Conservation (phyloP, 2,329 filamentous ascomycete genomes). For the Epicoccum sorghinum region DNA sequence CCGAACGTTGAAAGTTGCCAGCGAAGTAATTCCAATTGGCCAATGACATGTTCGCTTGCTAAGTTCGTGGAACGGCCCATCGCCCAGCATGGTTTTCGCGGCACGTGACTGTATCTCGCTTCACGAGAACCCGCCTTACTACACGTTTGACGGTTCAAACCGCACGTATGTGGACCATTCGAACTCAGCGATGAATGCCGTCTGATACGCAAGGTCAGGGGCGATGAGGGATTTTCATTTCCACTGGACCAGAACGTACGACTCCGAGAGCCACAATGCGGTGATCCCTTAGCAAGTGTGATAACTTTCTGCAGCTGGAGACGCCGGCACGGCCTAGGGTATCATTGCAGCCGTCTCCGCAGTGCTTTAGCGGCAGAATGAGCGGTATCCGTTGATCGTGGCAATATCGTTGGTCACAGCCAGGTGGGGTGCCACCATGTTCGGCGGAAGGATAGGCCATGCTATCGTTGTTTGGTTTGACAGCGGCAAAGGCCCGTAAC, state of each 20-base stretch:
- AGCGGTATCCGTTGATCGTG: slow-evolving; percentile 52
- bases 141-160: slow-evolving; percentile 40
- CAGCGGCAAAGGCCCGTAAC: slow-evolving; percentile 38
- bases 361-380: slow-evolving; percentile 52
- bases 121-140: slow-evolving; percentile 45
- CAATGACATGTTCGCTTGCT: slow-evolving; percentile 32
- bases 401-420: slow-evolving; percentile 52
- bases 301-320: slow-evolving; percentile 51
- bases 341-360: slow-evolving; percentile 52
- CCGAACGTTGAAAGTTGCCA: slow-evolving; percentile 30
- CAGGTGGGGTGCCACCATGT: slow-evolving; percentile 51
- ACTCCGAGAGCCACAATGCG: slow-evolving; percentile 53
- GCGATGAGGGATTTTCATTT: slow-evolving; percentile 48
- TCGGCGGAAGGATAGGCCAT: slow-evolving; percentile 46
- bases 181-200: slow-evolving; percentile 27
- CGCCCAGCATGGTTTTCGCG: slow-evolving; percentile 41
- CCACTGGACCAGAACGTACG: slow-evolving; percentile 50
- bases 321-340: slow-evolving; percentile 52
- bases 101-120: slow-evolving; percentile 48
- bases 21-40: slow-evolving; percentile 29
- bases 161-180: slow-evolving; percentile 36
- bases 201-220: slow-evolving; percentile 46
- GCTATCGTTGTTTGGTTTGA: slow-evolving; percentile 45
- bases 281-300: slow-evolving; percentile 50
- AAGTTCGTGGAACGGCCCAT: slow-evolving; percentile 33